Conservation (phyloP, 495 filamentous ascomycete genomes). For the Neurospora sp. region DNA sequence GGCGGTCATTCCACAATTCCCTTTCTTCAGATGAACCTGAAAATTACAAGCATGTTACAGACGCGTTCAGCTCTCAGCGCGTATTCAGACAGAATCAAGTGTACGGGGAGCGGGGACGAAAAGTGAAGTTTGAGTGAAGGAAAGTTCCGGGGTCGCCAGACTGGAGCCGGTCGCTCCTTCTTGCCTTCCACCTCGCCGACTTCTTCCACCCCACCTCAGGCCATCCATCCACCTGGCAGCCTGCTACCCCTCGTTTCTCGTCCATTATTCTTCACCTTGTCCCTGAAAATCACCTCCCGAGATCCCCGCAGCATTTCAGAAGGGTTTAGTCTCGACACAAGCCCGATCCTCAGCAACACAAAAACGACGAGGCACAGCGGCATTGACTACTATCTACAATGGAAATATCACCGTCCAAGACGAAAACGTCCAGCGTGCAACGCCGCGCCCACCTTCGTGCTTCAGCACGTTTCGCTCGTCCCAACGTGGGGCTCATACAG, state of each 20-base stretch:
- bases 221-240: not conserved
- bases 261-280: not conserved
- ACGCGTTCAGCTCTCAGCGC: not conserved
- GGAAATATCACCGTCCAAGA: not conserved
- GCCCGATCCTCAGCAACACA: not conserved
- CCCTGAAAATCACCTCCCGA: not conserved
- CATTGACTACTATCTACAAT: not conserved
- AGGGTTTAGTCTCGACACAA: not conserved
- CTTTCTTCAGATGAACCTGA: not conserved
- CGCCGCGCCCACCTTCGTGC: not conserved
- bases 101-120: not conserved
- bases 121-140: not conserved
- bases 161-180: not conserved
- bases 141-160: not conserved
- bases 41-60: not conserved
- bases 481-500: not conserved
- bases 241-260: not conserved
- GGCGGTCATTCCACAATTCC: not conserved
- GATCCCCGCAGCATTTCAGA: not conserved
- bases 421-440: not conserved
- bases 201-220: not conserved
- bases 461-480: not conserved
- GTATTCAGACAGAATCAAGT: not conserved
- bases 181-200: not conserved
- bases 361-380: not conserved